Evolutionary conservation across 2,329 filamentous ascomycete species (phyloP).

Genomic region (Fusarium sterilihyphosum): DNA sequence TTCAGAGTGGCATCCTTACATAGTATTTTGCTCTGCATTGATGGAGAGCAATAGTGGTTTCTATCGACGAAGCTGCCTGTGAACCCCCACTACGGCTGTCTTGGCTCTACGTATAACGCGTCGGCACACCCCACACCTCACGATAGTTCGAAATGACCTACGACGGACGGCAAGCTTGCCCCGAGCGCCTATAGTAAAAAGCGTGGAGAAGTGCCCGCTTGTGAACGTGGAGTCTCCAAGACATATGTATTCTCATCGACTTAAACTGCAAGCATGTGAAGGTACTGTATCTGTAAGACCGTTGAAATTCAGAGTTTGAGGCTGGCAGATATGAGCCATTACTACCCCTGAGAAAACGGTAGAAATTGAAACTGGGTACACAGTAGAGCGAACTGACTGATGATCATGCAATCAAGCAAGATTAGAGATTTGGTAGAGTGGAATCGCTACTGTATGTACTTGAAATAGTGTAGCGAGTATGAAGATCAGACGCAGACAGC

Average conservation of each 20-base stretch:
- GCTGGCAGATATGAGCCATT: background rate
- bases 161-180: slow-evolving; percentile 24
- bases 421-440: slow-evolving; percentile 10
- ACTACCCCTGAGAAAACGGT: slow-evolving; percentile 24
- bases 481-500: slow-evolving; percentile 8
- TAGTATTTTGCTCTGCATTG: background rate
- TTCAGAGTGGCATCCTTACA: background rate
- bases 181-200: slow-evolving; percentile 24
- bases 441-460: slow-evolving; percentile 2
- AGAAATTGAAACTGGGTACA: background rate
- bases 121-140: slow-evolving; percentile 30
- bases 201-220: slow-evolving; percentile 25
- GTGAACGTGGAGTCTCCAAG: slow-evolving; percentile 27
- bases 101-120: slow-evolving; percentile 8
- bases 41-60: background rate
- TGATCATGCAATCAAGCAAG: slow-evolving; percentile 33
- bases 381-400: slow-evolving; percentile 27
- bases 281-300: background rate
- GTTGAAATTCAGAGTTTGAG: slow-evolving; percentile 17
- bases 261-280: slow-evolving; percentile 9
- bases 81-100: slow-evolving; percentile 12
- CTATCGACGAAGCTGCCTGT: background rate
- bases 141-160: slow-evolving; percentile 15
- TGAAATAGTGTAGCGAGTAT: slow-evolving; percentile 4
- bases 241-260: slow-evolving; percentile 26